A percentile compares a stretch with the other conserved stretches of the same genome.
These are phyloP conservation scores for Colletotrichum sp. DNA, from an alignment of 2,329 filamentous ascomycete species.

Conservation along the genomic window DNA sequence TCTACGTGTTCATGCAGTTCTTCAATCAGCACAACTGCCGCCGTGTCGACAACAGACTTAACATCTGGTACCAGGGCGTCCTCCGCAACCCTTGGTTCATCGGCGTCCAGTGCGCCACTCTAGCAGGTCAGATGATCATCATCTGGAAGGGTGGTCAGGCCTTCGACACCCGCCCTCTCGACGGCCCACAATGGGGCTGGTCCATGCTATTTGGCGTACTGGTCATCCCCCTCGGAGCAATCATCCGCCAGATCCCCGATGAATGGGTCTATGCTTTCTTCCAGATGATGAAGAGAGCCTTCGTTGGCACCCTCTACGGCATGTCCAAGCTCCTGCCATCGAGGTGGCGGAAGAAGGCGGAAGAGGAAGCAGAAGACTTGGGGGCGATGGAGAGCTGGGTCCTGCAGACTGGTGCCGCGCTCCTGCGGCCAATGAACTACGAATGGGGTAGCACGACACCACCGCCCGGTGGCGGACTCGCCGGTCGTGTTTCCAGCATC, in stretches of 20 bases:
- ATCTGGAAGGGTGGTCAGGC: constrained; percentile 72
- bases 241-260: constrained; percentile 46
- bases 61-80: constrained; percentile 78
- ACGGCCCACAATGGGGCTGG: constrained; percentile 72
- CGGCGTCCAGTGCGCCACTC: constrained; percentile 67
- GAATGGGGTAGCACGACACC: constrained; percentile 23
- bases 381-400: constrained; percentile 25
- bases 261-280: constrained; percentile 38
- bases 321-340: constrained; percentile 19
- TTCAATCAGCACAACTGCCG: constrained; percentile 87
- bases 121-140: constrained; percentile 74
- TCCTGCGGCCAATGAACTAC: constrained; percentile 25
- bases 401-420: constrained; percentile 24
- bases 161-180: constrained; percentile 65
- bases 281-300: constrained; percentile 30
- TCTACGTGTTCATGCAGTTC: constrained; percentile 89
- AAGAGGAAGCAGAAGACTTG: constrained; percentile 10
- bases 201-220: constrained; percentile 71
- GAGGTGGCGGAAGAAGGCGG: constrained; percentile 21
- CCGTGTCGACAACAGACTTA: constrained; percentile 81
- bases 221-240: constrained; percentile 64
- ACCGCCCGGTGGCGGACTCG: constrained; percentile 15
- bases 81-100: constrained; percentile 79
- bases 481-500: constrained; percentile 21
- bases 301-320: constrained; percentile 25